phyloP scores from a whole-genome alignment of 208 protist genomes.

The Lotmaria passim region DNA sequence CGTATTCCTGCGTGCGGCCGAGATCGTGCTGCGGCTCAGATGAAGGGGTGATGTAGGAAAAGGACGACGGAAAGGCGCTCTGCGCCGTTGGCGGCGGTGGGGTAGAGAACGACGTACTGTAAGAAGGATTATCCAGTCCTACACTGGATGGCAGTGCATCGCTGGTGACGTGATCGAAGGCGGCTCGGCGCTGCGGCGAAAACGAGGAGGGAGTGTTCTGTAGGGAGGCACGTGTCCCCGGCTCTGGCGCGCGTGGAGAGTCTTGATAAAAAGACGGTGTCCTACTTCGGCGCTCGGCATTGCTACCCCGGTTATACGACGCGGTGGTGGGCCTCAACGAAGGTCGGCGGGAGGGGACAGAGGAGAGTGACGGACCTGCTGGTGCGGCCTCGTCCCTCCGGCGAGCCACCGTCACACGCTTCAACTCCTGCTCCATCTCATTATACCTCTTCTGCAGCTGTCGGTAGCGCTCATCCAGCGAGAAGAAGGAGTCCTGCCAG shows the following conservation, averaged over 20 bases:
- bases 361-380: conserved; percentile 29
- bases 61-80: not conserved
- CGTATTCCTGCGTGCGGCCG: conserved; percentile 32
- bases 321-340: not conserved
- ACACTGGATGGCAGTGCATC: not conserved
- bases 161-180: conserved; percentile 15
- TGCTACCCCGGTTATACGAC: not conserved
- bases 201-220: not conserved
- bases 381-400: conserved; percentile 39
- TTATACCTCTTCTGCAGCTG: conserved; percentile 75
- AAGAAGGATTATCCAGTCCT: not conserved
- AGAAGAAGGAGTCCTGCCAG: conserved; percentile 86
- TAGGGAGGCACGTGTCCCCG: not conserved
- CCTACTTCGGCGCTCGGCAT: not conserved
- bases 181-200: not conserved
- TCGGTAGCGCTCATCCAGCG: conserved; percentile 80
- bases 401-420: conserved; percentile 68
- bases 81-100: not conserved
- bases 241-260: not conserved
- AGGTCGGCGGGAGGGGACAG: conserved; percentile 11
- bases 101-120: not conserved
- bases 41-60: not conserved
- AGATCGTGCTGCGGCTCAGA: not conserved
- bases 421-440: conserved; percentile 79
- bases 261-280: not conserved